Evolutionary conservation across 805 yeast genomes (phyloP), one percentile per base, ranked within the genome.

Genomic region (Blastobotrys attinorum): DNA sequence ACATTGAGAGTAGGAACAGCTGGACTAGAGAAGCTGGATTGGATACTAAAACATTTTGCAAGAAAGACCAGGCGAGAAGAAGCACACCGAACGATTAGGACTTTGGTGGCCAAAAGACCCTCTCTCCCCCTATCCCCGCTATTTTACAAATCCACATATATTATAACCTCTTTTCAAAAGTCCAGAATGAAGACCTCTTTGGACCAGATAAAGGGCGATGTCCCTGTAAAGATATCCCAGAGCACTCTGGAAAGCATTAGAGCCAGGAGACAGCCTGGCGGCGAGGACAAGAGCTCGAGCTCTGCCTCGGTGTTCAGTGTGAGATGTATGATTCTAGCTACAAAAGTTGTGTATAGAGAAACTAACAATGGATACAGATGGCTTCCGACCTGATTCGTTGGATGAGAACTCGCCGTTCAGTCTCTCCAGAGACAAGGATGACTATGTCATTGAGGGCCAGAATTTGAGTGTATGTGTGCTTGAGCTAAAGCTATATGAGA

Each of bases 371-470:
- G 5, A 13, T 25, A 17, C 21, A 48, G 52, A 52, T 35, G 53
- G 53, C 27, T 53, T 53, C 37, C 47, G 54, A 1, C 57, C 57
- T 3, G 55, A 50, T 35, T 49, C 54, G 11, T 22, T 53, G 39
- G 52, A 47, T 31, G 37, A 33, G 10, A 7, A 38, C 3, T 35
- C 51, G 3, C 40, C 47, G 8, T 21, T 47, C 20, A 16, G 16
- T 2, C 40, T 58, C 16, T 38, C 48, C 7, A 52, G 47, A 34
- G 51, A 47, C 22, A 46, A 48, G 13, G 48, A 43, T n/a, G 57
- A 52, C 25, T 50, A 48, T 38, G 32, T 51, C 6, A 23, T 53
- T n/a, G 49, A 47, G 8, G 21, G 25, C 15, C 22, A 29, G 40
- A 31, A 33, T 25, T 8, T 11, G 7, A 25, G 29, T 25, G 29